phyloP scores from a whole-genome alignment of 768 basidiomycete genomes.

The Boletellus emodensis region DNA sequence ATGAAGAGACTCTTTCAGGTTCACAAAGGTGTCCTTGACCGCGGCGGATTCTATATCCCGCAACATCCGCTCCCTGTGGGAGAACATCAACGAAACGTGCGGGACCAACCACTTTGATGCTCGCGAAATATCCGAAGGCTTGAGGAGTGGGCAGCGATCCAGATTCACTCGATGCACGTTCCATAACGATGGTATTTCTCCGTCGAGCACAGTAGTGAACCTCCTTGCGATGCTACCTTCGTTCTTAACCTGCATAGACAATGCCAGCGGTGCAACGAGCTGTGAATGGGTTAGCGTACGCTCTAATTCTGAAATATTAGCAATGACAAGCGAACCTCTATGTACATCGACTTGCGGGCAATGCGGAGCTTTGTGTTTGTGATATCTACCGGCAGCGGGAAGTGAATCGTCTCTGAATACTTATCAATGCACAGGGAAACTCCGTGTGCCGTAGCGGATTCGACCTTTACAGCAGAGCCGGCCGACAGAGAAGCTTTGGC shows the following conservation, averaged over 20 bases:
- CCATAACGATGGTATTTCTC: constrained; percentile 23
- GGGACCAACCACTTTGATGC: constrained; percentile 30
- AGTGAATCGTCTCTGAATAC: constrained; percentile 29
- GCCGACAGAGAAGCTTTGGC: constrained; percentile 14
- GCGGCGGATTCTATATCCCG: background rate
- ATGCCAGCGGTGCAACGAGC: constrained; percentile 20
- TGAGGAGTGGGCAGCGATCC: constrained; percentile 32
- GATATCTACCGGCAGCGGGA: constrained; percentile 44
- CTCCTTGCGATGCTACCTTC: constrained; percentile 18
- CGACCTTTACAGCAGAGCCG: constrained; percentile 18
- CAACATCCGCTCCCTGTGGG: constrained; percentile 26
- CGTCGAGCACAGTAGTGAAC: constrained; percentile 26
- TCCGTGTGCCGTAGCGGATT: constrained; percentile 1
- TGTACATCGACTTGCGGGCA: constrained; percentile 52
- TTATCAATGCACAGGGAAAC: constrained; percentile 11
- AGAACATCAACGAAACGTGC: constrained; percentile 32
- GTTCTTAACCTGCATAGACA: constrained; percentile 15
- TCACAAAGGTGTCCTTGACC: constrained; percentile 24
- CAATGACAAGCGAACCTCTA: constrained; percentile 29
- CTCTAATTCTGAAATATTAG: background rate
- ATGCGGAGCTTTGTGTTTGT: constrained; percentile 38
- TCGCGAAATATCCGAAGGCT: constrained; percentile 9
- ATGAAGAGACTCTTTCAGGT: constrained; percentile 33
- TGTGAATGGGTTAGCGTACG: background rate
- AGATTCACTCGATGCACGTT: constrained; percentile 40